Percentiles rank a stretch among this genome's conserved stretches.
phyloP scores from a whole-genome alignment of 768 basidiomycete genomes.

The Mycena epipterygia region DNA sequence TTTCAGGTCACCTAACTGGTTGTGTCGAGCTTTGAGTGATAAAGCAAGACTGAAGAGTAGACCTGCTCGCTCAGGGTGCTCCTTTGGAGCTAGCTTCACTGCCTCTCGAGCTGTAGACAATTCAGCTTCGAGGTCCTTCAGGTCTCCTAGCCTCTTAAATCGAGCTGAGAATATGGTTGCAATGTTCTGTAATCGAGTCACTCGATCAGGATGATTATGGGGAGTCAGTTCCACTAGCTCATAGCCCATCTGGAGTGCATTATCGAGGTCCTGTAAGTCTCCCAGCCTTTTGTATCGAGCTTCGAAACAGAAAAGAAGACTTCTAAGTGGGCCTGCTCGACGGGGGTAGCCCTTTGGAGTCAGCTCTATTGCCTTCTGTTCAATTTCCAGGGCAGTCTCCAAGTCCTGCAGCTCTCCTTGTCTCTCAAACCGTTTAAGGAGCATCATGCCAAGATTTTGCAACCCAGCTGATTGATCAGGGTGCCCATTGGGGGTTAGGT shows the following conservation, averaged over 20 bases:
- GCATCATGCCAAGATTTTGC: neutral
- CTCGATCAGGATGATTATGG: too few species aligned
- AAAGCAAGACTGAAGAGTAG: too few species aligned
- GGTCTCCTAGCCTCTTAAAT: neutral
- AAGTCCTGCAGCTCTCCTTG: too few species aligned
- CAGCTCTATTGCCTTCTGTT: too few species aligned
- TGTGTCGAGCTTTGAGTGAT: too few species aligned
- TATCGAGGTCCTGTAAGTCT: neutral
- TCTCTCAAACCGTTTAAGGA: too few species aligned
- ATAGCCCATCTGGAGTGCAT: neutral
- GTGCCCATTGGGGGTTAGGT: neutral
- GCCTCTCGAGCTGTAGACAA: neutral
- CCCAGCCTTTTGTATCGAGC: neutral
- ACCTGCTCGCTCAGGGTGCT: neutral
- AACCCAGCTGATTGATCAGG: neutral
- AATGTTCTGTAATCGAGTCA: too few species aligned
- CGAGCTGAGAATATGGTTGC: too few species aligned
- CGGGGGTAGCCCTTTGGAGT: too few species aligned
- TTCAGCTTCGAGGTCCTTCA: neutral
- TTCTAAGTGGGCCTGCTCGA: too few species aligned
- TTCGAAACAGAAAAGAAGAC: too few species aligned
- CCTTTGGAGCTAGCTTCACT: neutral
- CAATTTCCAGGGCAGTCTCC: neutral
- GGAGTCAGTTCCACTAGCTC: neutral
- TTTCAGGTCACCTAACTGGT: too few species aligned